These are phyloP conservation scores for Alternaria incomplexa DNA, from an alignment of 2,329 filamentous ascomycete species.

Conservation along the genomic window DNA sequence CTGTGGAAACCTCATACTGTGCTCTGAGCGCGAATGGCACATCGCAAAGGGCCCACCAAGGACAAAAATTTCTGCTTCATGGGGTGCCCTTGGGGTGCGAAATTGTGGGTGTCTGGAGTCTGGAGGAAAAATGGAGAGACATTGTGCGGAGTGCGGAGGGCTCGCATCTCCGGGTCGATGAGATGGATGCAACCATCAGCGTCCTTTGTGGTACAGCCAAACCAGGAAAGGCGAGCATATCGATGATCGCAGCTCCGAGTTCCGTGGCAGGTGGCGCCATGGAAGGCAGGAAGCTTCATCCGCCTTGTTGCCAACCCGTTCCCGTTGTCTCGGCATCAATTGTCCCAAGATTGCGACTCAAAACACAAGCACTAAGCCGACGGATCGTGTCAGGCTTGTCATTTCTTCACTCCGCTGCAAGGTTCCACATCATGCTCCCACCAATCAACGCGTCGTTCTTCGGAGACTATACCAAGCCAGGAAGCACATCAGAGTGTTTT, in stretches of 20 bases:
- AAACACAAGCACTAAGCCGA: conserved; percentile 23
- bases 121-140: conserved; percentile 23
- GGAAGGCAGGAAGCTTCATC: not conserved
- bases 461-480: conserved; percentile 26
- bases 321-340: conserved; percentile 7
- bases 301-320: not conserved
- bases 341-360: conserved; percentile 15
- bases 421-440: conserved; percentile 5
- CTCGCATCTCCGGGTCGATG: not conserved
- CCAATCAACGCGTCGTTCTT: conserved; percentile 17
- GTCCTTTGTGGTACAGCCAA: conserved; percentile 1
- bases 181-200: not conserved
- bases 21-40: conserved; percentile 8
- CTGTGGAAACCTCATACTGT: conserved; percentile 4
- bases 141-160: conserved; percentile 20
- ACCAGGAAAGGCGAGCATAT: not conserved
- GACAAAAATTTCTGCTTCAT: conserved; percentile 10
- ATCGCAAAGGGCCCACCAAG: conserved; percentile 1
- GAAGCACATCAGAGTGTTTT: conserved; percentile 21
- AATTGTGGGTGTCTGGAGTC: conserved; percentile 18
- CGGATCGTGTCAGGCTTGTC: conserved; percentile 27
- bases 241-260: not conserved
- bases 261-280: not conserved
- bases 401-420: conserved; percentile 10
- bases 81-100: not conserved